Conservation (phyloP, 169 alveolate species). For the Babesia microti region DNA sequence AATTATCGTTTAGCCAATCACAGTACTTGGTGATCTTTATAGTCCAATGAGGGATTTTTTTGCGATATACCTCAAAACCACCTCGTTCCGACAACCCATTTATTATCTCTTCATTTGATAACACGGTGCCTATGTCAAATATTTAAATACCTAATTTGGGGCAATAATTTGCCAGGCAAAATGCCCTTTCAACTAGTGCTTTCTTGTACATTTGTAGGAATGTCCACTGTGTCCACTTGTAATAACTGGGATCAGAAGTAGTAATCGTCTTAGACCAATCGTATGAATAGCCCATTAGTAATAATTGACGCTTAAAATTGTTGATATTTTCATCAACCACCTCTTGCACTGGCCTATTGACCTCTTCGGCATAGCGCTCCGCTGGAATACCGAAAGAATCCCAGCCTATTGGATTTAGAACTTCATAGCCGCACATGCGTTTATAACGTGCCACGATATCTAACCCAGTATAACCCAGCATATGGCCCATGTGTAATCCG, state of each 20-base stretch:
- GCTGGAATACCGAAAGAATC: slow-evolving; percentile 88
- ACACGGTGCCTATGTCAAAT: slow-evolving; percentile 59
- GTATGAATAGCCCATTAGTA: slow-evolving; percentile 69
- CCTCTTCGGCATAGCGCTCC: slow-evolving; percentile 74
- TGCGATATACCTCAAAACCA: slow-evolving; percentile 67
- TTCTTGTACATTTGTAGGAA: slow-evolving; percentile 61
- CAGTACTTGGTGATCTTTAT: slow-evolving; percentile 73
- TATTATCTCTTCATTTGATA: slow-evolving; percentile 81
- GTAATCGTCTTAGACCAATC: slow-evolving; percentile 78
- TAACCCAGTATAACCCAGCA: slow-evolving; percentile 75
- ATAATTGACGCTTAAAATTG: slow-evolving; percentile 68
- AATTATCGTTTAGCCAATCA: slow-evolving; percentile 57
- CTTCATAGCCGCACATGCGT: slow-evolving; percentile 63
- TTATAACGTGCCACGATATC: slow-evolving; percentile 78
- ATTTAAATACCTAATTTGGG: slow-evolving; percentile 51
- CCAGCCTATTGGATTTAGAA: slow-evolving; percentile 87
- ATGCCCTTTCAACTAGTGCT: slow-evolving; percentile 69
- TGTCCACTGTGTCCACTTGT: slow-evolving; percentile 82
- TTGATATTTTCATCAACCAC: slow-evolving; percentile 63
- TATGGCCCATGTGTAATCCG: slow-evolving; percentile 84
- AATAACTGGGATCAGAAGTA: slow-evolving; percentile 73
- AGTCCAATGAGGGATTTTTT: slow-evolving; percentile 72
- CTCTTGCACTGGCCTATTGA: slow-evolving; percentile 52
- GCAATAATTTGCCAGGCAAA: slow-evolving; percentile 75
- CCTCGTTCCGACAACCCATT: slow-evolving; percentile 77